These are phyloP conservation scores for Chenopodium quinoa DNA, from an alignment of 148 eudicot genomes.

Conservation along the genomic window DNA sequence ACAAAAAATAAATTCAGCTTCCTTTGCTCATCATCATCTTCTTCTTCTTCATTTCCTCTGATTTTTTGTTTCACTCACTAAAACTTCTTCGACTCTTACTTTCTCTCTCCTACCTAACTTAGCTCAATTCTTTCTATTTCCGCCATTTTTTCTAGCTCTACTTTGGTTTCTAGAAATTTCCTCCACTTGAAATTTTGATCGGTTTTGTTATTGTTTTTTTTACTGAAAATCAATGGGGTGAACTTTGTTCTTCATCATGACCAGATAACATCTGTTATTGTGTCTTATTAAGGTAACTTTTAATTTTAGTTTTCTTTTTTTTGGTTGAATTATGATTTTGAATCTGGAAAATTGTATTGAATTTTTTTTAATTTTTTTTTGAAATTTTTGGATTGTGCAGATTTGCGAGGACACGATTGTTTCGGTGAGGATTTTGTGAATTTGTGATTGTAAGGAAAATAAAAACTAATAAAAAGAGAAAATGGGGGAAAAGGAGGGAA, in stretches of 20 bases:
- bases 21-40: too few relatives aligned
- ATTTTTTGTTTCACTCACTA: too few relatives aligned
- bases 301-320: background rate
- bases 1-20: background rate
- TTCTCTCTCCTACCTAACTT: conserved; percentile 10
- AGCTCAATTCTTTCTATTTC: background rate
- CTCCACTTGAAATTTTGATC: conserved; percentile 4
- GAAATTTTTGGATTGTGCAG: conserved; percentile 31
- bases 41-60: background rate
- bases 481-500: conserved; percentile 26
- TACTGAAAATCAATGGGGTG: conserved; percentile 17
- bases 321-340: background rate
- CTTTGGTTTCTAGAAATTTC: background rate
- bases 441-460: conserved; percentile 27
- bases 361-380: background rate
- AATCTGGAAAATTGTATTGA: background rate
- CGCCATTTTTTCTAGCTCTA: background rate
- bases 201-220: background rate
- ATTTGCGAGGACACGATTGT: conserved; percentile 41
- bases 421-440: conserved; percentile 58
- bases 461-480: background rate
- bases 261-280: background rate
- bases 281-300: conserved; percentile 8
- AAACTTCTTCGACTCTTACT: too few relatives aligned
- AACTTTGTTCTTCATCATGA: background rate